These are phyloP conservation scores for Keithomyces neogunnii DNA, from an alignment of 2,329 filamentous ascomycete genomes.

Conservation along the genomic window DNA sequence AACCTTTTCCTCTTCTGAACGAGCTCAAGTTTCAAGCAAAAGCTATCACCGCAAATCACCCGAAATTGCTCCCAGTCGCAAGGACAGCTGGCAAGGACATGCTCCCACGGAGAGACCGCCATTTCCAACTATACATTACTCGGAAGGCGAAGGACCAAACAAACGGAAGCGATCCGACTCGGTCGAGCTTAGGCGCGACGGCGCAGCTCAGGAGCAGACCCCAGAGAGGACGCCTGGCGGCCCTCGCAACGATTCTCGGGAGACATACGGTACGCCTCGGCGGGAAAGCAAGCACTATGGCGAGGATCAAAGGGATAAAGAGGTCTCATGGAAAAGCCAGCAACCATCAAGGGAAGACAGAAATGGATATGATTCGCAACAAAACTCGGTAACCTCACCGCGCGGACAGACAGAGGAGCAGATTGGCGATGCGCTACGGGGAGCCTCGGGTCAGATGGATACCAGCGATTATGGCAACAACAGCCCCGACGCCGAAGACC, in stretches of 20 bases:
- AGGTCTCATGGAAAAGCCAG: conserved; percentile 38
- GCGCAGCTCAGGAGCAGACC: conserved; percentile 22
- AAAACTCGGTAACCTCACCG: conserved; percentile 34
- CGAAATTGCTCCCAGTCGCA: conserved; percentile 18
- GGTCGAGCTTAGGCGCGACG: conserved; percentile 37
- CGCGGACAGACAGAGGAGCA: conserved; percentile 43
- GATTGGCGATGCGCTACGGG: conserved; percentile 33
- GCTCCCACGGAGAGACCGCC: conserved; percentile 30
- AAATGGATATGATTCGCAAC: conserved; percentile 36
- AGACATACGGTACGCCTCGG: conserved; percentile 33
- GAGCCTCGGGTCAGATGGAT: conserved; percentile 36
- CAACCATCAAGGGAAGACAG: conserved; percentile 39
- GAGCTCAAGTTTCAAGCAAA: conserved; percentile 19
- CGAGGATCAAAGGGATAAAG: conserved; percentile 39
- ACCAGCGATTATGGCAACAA: conserved; percentile 41
- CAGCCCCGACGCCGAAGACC: conserved; percentile 48
- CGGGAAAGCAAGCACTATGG: conserved; percentile 37
- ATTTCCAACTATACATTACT: conserved; percentile 30
- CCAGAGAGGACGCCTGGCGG: conserved; percentile 23
- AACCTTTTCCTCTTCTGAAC: conserved; percentile 24
- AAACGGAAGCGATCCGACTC: conserved; percentile 67
- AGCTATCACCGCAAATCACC: conserved; percentile 18
- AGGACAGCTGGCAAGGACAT: conserved; percentile 33
- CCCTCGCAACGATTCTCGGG: conserved; percentile 29
- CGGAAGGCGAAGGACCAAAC: conserved; percentile 40